Conservation (phyloP, 2,329 filamentous ascomycete genomes). For the Arthrobotrys megalospora region DNA sequence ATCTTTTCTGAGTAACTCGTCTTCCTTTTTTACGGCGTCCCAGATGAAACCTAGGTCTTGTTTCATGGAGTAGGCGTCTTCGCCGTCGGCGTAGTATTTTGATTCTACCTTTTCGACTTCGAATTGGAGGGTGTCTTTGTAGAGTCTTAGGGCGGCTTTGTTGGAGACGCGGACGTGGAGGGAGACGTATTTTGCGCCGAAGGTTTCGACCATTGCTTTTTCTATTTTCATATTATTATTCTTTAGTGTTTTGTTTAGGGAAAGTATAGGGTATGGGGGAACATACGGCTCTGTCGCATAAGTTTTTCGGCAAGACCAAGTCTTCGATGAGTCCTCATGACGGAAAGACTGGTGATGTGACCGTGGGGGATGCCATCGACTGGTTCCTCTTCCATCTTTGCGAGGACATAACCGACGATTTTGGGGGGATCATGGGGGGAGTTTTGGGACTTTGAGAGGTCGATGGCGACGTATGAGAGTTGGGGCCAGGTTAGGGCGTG, state of each 20-base stretch:
- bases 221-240: conserved; percentile 59
- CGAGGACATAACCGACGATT: conserved; percentile 98
- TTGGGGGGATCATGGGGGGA: conserved; percentile 88
- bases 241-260: no score
- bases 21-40: conserved; percentile 69
- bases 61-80: conserved; percentile 95
- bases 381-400: conserved; percentile 99
- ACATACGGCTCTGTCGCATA: conserved; percentile 94
- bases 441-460: conserved; percentile 83
- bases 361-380: conserved; percentile 91
- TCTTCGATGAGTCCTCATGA: conserved; percentile 94
- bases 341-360: conserved; percentile 89
- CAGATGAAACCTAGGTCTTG: conserved; percentile 79
- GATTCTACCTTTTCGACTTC: conserved; percentile 85
- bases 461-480: conserved; percentile 95
- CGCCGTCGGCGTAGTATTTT: conserved; percentile 97
- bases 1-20: conserved; percentile 56
- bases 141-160: conserved; percentile 88
- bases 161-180: conserved; percentile 97
- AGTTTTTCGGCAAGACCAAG: conserved; percentile 96
- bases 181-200: conserved; percentile 90
- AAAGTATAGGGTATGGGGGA: conserved; percentile 36
- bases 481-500: conserved; percentile 98
- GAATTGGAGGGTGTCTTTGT: conserved; percentile 92
- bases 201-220: conserved; percentile 92